Conservation (phyloP, 2,329 filamentous ascomycete genomes). For the Stachybotrys elegans region DNA sequence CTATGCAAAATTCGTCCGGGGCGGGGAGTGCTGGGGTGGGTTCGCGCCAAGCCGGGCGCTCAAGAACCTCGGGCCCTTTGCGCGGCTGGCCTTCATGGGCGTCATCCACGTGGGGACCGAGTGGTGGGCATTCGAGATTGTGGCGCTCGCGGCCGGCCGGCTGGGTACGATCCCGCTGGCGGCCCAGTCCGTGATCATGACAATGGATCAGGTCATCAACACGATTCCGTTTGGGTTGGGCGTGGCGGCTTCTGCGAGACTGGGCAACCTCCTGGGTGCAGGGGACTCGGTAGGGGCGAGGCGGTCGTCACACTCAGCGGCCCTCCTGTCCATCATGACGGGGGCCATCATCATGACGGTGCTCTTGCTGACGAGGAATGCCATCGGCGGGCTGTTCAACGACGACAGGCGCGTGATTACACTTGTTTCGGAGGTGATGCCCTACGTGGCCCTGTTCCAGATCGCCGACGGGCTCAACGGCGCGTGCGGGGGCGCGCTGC, state of each 20-base stretch:
- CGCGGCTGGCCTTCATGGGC: slow-evolving; percentile 69
- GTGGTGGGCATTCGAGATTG: slow-evolving; percentile 94
- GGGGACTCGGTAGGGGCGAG: slow-evolving; percentile 60
- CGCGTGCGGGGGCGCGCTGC: slow-evolving; percentile 72
- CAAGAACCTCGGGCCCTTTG: slow-evolving; percentile 65
- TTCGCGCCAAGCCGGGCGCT: slow-evolving; percentile 56
- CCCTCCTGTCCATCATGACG: slow-evolving; percentile 64
- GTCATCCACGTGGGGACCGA: slow-evolving; percentile 83
- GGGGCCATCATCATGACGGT: slow-evolving; percentile 62
- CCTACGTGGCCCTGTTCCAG: slow-evolving; percentile 83
- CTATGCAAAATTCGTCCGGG: slow-evolving; percentile 66
- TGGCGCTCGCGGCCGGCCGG: slow-evolving; percentile 74
- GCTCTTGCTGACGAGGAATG: slow-evolving; percentile 65
- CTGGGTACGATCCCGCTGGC: slow-evolving; percentile 76
- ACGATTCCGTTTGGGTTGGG: slow-evolving; percentile 85
- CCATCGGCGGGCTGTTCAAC: slow-evolving; percentile 78
- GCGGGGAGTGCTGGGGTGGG: slow-evolving; percentile 76
- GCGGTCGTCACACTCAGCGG: slow-evolving; percentile 69
- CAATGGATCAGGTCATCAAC: slow-evolving; percentile 76
- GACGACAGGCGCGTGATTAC: slow-evolving; percentile 66
- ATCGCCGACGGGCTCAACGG: slow-evolving; percentile 86
- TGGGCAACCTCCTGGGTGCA: slow-evolving; percentile 76
- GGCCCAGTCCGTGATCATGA: slow-evolving; percentile 87
- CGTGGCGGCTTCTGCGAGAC: slow-evolving; percentile 70
- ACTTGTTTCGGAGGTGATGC: slow-evolving; percentile 73